Evolutionary conservation across 1,139 yeast genomes (phyloP).

Genomic region (Candida labiduridarum): DNA sequence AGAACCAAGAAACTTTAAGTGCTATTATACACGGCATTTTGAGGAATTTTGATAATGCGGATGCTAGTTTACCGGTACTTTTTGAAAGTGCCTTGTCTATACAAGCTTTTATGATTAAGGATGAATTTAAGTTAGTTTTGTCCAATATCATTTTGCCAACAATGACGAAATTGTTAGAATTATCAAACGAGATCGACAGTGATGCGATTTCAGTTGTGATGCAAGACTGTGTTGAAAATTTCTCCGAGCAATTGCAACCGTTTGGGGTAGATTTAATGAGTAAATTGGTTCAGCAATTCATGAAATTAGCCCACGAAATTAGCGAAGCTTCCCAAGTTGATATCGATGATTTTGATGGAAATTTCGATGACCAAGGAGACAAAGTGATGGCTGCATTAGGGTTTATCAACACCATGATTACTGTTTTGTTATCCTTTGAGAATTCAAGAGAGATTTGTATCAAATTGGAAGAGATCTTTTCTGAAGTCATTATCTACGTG

Average conservation of each 20-base stretch:
- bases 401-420: slow-evolving; percentile 80
- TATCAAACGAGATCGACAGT: slow-evolving; percentile 82
- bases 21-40: slow-evolving; percentile 69
- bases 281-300: slow-evolving; percentile 77
- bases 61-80: slow-evolving; percentile 69
- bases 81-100: slow-evolving; percentile 84
- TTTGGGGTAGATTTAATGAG: slow-evolving; percentile 87
- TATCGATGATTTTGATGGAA: slow-evolving; percentile 45
- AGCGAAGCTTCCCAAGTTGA: slow-evolving; percentile 60
- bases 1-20: slow-evolving; percentile 50
- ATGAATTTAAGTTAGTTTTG: slow-evolving; percentile 67
- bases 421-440: slow-evolving; percentile 85
- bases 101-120: slow-evolving; percentile 72
- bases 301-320: slow-evolving; percentile 72
- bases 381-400: slow-evolving; percentile 90
- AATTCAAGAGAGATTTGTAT: slow-evolving; percentile 68
- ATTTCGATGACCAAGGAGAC: slow-evolving; percentile 60
- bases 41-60: slow-evolving; percentile 49
- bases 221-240: slow-evolving; percentile 94
- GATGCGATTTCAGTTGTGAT: slow-evolving; percentile 88
- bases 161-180: slow-evolving; percentile 74
- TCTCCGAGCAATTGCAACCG: slow-evolving; percentile 87
- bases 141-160: slow-evolving; percentile 73
- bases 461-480: slow-evolving; percentile 69
- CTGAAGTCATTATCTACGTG: slow-evolving; percentile 73